These are phyloP conservation scores for Jacaranda copaia DNA, from an alignment of 257 asterid genomes.

Conservation along the genomic window DNA sequence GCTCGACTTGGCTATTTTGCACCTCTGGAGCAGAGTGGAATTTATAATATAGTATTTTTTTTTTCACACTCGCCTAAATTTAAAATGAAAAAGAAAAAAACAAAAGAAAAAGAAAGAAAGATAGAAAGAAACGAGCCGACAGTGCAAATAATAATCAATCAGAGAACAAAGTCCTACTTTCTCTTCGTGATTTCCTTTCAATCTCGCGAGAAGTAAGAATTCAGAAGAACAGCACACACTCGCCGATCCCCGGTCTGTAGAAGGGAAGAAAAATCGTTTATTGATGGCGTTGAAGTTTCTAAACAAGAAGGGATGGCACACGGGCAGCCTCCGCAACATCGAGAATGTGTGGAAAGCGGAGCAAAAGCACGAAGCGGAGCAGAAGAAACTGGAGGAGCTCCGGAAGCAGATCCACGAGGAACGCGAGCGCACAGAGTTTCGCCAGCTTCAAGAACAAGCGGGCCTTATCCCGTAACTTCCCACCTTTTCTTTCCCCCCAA, in stretches of 20 bases:
- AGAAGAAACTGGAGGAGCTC: slow-evolving; percentile 92
- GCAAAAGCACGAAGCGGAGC: slow-evolving; percentile 96
- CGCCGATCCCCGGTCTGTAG: slow-evolving; percentile 28
- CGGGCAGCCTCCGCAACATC: slow-evolving; percentile 95
- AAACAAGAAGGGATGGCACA: slow-evolving; percentile 99
- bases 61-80: not conserved
- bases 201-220: slow-evolving; percentile 9
- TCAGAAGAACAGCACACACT: not conserved
- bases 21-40: not conserved
- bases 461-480: slow-evolving; percentile 79
- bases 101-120: not conserved
- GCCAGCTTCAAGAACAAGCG: slow-evolving; percentile 90
- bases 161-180: not conserved
- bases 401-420: slow-evolving; percentile 94
- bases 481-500: not conserved
- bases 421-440: slow-evolving; percentile 90
- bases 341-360: slow-evolving; percentile 99
- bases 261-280: slow-evolving; percentile 11
- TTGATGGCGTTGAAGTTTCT: slow-evolving; percentile 87
- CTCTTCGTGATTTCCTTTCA: not conserved
- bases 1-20: too few relatives aligned
- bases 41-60: not conserved
- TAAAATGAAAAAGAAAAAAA: not conserved
- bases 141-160: not conserved
- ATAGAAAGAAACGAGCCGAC: not conserved